Base-by-base conservation (phyloP, 108 stramenopile genomes). In the Nannochloropsis oceanica region DNA sequence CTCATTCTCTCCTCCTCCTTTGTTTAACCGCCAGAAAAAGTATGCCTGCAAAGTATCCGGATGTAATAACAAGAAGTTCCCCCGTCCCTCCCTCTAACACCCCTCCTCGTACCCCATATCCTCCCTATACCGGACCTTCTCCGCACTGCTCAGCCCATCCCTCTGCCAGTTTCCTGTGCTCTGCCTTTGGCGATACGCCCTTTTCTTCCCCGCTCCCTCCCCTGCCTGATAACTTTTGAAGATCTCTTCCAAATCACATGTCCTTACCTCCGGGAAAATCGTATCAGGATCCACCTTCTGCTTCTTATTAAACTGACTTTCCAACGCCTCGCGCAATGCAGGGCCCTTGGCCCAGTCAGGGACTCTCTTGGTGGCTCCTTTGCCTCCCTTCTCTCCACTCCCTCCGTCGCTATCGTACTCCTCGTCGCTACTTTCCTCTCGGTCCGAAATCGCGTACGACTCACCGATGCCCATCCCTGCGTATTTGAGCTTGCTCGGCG, bases 191-290 rank as follows among this genome's bases (percentile, higher is more conserved):
- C 27, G 25, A 8, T 86, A 86, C 34, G 44, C 82, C 27, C 86
- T 22, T 9, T 73, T 73, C 59, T 73, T 73, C 22, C 8, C 59
- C 34, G 82, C 82, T 20, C 1, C 25, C n/a, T 82, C 26, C 9
- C 86, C 86, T 8, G 18, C 22, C 59, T 73, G 59, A n/a, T 73
- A 73, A n/a, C 22, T n/a, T n/a, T 89, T 86, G 87, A 91, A 91
- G 82, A 91, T 91, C 25, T 89, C 88, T 84, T 91, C 90, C 26
- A 91, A 88, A 43, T 87, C 85, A 86, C 91, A 91, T 43, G 91
- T 90, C 44, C 87, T 84, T 25, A 91, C 89, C 73, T 91, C 91
- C 14, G 86, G 84, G 89, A 91, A 91, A 8, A 91, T 91, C 43
- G 26, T 85, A 89, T 91, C 91, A 5, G 91, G 90, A 85, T 91